A percentile compares a stretch with the other conserved stretches of the same genome.
These are phyloP conservation scores for Cryptococcus sp. DNA, from an alignment of 1,284 basidiomycete species.

Conservation along the genomic window DNA sequence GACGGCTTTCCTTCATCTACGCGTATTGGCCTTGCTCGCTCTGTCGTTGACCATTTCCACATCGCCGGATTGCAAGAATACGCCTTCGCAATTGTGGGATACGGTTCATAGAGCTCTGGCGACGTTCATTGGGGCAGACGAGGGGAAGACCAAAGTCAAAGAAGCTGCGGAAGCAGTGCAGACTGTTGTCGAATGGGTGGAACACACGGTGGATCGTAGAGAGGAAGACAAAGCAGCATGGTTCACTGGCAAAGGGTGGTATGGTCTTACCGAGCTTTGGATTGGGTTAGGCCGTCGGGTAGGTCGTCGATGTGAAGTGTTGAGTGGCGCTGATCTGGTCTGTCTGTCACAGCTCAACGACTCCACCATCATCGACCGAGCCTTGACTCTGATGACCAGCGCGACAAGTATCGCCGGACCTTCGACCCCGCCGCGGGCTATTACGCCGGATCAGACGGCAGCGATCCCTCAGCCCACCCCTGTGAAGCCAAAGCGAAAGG, in stretches of 20 bases:
- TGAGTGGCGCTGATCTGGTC: constrained; percentile 4
- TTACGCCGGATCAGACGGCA: constrained; percentile 2
- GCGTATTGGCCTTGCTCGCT: constrained; percentile 15
- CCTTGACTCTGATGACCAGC: constrained; percentile 23
- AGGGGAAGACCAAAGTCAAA: constrained; percentile 15
- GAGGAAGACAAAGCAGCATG: constrained; percentile 23
- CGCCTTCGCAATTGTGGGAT: constrained; percentile 26
- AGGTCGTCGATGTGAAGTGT: constrained; percentile 9
- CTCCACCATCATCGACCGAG: constrained; percentile 34
- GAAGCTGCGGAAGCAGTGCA: constrained; percentile 24
- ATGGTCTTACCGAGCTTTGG: constrained; percentile 46
- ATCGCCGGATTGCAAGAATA: constrained; percentile 13
- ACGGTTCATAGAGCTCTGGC: constrained; percentile 18
- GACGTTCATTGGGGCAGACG: constrained; percentile 8
- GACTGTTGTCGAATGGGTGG: constrained; percentile 26
- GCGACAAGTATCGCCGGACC: constrained; percentile 7
- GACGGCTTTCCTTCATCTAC: constrained; percentile 13
- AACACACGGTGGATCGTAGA: constrained; percentile 19
- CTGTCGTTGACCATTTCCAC: constrained; percentile 16
- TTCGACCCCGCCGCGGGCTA: background rate
- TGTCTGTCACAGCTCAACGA: constrained; percentile 33
- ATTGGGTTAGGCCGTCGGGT: constrained; percentile 45
- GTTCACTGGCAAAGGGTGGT: constrained; percentile 37
- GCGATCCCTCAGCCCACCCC: background rate
- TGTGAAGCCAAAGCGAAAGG: background rate